Conservation (phyloP, 169 alveolate species). For the Plasmodium sp. region DNA sequence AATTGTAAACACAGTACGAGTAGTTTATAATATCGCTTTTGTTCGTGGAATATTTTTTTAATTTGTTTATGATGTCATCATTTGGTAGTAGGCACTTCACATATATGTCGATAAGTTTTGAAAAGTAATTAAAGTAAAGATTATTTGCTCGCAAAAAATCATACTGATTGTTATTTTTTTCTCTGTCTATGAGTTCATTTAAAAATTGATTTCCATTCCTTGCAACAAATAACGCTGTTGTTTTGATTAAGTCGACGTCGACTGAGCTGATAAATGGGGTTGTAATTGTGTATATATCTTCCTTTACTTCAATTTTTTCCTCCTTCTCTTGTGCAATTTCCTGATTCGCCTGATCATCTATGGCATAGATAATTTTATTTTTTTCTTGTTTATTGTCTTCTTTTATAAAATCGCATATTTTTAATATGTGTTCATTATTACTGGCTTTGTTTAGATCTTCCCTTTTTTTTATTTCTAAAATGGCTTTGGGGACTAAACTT, state of each 20-base stretch:
- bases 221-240: slow-evolving; percentile 97
- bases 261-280: slow-evolving; percentile 85
- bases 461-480: slow-evolving; percentile 79
- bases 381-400: slow-evolving; percentile 78
- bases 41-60: slow-evolving; percentile 87
- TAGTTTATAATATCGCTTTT: slow-evolving; percentile 81
- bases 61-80: slow-evolving; percentile 87
- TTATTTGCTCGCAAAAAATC: slow-evolving; percentile 97
- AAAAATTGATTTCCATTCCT: slow-evolving; percentile 97
- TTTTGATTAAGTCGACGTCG: slow-evolving; percentile 91
- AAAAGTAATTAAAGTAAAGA: slow-evolving; percentile 94
- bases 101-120: slow-evolving; percentile 95
- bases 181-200: slow-evolving; percentile 90
- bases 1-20: slow-evolving; percentile 70
- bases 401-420: slow-evolving; percentile 74
- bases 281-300: slow-evolving; percentile 83
- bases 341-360: slow-evolving; percentile 27
- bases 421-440: slow-evolving; percentile 74
- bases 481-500: slow-evolving; percentile 75
- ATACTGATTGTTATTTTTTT: slow-evolving; percentile 91
- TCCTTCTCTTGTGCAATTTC: slow-evolving; percentile 7
- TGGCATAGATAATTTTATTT: slow-evolving; percentile 69
- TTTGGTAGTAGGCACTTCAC: slow-evolving; percentile 94
- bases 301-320: slow-evolving; percentile 48
- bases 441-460: slow-evolving; percentile 61